Evolutionary conservation across 352 stramenopile genomes (phyloP).

Genomic region (Phytophthora fragariae): DNA sequence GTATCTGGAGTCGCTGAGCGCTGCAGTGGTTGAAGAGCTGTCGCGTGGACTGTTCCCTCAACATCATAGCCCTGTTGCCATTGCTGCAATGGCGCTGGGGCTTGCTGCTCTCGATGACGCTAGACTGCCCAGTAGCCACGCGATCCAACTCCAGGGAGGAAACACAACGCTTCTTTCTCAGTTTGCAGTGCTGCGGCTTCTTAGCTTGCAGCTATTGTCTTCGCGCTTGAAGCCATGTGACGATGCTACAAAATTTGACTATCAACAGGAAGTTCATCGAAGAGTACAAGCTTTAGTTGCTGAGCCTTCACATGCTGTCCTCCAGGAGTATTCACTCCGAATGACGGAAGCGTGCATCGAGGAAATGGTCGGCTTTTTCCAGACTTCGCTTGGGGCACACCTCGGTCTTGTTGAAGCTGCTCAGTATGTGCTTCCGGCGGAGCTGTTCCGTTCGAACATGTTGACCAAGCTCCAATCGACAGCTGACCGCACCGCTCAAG

Average conservation of each 20-base stretch:
- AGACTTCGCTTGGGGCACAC: constrained; percentile 30
- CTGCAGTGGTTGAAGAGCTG: constrained; percentile 29
- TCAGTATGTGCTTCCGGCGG: constrained; percentile 38
- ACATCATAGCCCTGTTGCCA: constrained; percentile 21
- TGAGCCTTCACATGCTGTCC: constrained; percentile 7
- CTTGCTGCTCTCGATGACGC: constrained; percentile 31
- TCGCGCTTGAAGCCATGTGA: constrained; percentile 25
- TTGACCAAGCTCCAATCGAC: constrained; percentile 9
- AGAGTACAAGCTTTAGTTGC: constrained; percentile 14
- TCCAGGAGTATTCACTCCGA: constrained; percentile 32
- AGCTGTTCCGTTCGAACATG: constrained; percentile 35
- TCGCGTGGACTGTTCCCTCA: constrained; percentile 31
- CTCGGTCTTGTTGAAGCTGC: constrained; percentile 33
- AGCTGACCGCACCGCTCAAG: not conserved
- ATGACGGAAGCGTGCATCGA: constrained; percentile 38
- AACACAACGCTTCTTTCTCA: constrained; percentile 39
- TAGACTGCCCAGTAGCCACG: not conserved
- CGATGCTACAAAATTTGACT: constrained; percentile 1
- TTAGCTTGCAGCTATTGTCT: constrained; percentile 40
- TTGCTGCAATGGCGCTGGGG: constrained; percentile 38
- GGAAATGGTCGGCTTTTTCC: constrained; percentile 45
- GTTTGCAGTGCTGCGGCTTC: constrained; percentile 44
- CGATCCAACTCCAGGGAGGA: constrained; percentile 11
- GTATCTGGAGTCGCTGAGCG: constrained; percentile 31
- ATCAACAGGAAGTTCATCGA: constrained; percentile 24